Percentiles rank a stretch among this genome's conserved stretches.
phyloP scores from a whole-genome alignment of 495 filamentous ascomycete genomes.

The Eremomyces bilateralis region DNA sequence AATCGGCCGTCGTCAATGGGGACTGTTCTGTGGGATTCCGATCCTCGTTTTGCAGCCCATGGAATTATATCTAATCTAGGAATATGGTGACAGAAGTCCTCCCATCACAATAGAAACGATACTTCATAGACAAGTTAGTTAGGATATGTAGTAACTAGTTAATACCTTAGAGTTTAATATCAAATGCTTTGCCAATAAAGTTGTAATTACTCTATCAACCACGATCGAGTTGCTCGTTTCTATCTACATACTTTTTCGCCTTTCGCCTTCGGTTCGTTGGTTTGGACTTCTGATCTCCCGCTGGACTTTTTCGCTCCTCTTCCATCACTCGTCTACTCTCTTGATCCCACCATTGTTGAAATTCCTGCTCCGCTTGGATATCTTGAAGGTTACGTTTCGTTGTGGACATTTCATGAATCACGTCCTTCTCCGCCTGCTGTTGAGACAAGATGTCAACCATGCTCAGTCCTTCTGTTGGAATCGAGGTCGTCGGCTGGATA shows the following conservation, averaged over 20 bases:
- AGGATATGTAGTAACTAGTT: too few species aligned
- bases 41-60: too few species aligned
- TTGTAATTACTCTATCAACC: too few species aligned
- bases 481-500: slow-evolving; percentile 17
- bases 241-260: slow-evolving; percentile 4
- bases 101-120: too few species aligned
- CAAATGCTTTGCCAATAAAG: too few species aligned
- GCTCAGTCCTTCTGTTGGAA: slow-evolving; percentile 22
- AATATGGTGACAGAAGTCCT: too few species aligned
- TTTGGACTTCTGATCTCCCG: not conserved
- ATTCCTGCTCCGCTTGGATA: slow-evolving; percentile 90
- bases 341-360: slow-evolving; percentile 95
- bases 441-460: slow-evolving; percentile 78
- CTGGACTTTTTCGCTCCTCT: slow-evolving; percentile 23
- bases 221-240: too few species aligned
- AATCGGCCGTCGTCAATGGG: too few species aligned
- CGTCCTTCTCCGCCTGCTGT: slow-evolving; percentile 67
- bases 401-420: slow-evolving; percentile 52
- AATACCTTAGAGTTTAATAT: too few species aligned
- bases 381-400: slow-evolving; percentile 75
- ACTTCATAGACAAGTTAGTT: too few species aligned
- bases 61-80: too few species aligned
- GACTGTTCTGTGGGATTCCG: too few species aligned
- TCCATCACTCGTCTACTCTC: slow-evolving; percentile 55
- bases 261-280: slow-evolving; percentile 1